These are phyloP conservation scores for Ustilago loliicola DNA, from an alignment of 1,284 basidiomycete genomes.

Conservation along the genomic window DNA sequence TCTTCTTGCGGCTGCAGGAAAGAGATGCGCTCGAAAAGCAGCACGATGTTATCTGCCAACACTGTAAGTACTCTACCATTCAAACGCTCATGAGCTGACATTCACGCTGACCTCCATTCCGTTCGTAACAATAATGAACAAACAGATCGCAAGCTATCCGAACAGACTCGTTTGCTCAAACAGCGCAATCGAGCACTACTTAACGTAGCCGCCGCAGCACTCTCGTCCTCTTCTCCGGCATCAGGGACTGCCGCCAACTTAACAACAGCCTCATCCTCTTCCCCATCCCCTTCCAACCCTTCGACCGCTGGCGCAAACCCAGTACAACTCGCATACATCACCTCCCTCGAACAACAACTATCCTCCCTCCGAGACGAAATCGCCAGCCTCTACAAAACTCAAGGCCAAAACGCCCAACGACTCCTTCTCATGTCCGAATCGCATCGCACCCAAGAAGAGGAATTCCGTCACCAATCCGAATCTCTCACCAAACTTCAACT, in stretches of 20 bases:
- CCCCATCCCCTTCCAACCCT: conserved; percentile 9
- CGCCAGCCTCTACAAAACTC: conserved; percentile 92
- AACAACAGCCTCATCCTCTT: conserved; percentile 13
- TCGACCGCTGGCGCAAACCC: conserved; percentile 74
- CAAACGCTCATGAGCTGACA: too few relatives aligned
- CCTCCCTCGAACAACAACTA: conserved; percentile 92
- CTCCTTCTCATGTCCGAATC: conserved; percentile 93
- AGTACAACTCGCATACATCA: conserved; percentile 85
- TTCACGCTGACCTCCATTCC: too few relatives aligned
- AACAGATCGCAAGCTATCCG: conserved; percentile 51
- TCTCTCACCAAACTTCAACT: conserved; percentile 79
- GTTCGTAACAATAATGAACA: neutral
- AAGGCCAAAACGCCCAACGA: conserved; percentile 93
- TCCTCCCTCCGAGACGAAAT: conserved; percentile 89
- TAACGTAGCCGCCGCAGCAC: conserved; percentile 34
- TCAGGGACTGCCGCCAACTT: too few relatives aligned
- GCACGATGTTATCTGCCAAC: conserved; percentile 49
- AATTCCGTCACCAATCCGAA: conserved; percentile 82
- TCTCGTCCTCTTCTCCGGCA: conserved; percentile 20
- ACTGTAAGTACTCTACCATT: conserved; percentile 39
- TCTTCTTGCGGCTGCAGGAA: conserved; percentile 56
- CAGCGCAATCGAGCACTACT: conserved; percentile 55
- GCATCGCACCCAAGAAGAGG: conserved; percentile 88
- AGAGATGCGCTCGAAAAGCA: conserved; percentile 57
- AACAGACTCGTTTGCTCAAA: conserved; percentile 47